phyloP scores from a whole-genome alignment of 1,284 basidiomycete species.

The Rhizopogon hawkerae region DNA sequence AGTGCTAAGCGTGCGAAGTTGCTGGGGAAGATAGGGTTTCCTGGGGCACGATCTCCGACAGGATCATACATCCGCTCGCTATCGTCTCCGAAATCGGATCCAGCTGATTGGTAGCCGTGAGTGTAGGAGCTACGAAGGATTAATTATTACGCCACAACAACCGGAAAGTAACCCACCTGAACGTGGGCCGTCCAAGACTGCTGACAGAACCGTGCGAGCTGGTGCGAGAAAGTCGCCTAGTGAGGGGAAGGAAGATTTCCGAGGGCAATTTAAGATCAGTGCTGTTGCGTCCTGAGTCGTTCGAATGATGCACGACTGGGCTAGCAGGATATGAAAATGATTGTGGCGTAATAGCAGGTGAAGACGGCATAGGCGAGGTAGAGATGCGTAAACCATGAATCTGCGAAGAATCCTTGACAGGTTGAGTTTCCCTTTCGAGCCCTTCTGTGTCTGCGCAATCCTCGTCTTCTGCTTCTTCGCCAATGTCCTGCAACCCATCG shows the following conservation, averaged over 20 bases:
- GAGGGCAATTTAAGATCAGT: slow-evolving; percentile 16
- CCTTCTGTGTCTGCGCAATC: slow-evolving; percentile 12
- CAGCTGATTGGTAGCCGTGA: slow-evolving; percentile 2
- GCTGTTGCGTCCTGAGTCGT: slow-evolving; percentile 17
- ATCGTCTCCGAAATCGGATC: slow-evolving; percentile 24
- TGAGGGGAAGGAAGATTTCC: slow-evolving; percentile 12
- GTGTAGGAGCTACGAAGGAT: slow-evolving; percentile 11
- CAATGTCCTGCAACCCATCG: slow-evolving; percentile 42
- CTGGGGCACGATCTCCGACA: slow-evolving; percentile 46
- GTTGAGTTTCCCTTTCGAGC: slow-evolving; percentile 3
- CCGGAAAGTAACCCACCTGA: slow-evolving; percentile 14
- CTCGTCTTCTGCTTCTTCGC: slow-evolving; percentile 44
- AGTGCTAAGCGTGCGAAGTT: slow-evolving; percentile 54
- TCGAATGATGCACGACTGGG: slow-evolving; percentile 11
- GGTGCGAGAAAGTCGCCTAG: slow-evolving; percentile 22
- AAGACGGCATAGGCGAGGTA: slow-evolving; percentile 30
- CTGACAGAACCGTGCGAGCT: slow-evolving; percentile 23
- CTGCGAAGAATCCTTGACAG: slow-evolving; percentile 26
- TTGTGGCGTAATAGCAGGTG: slow-evolving; percentile 16
- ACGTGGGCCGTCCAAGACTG: slow-evolving; percentile 15
- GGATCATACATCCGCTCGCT: slow-evolving; percentile 30
- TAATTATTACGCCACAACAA: background rate
- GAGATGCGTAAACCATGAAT: slow-evolving; percentile 57
- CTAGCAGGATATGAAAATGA: slow-evolving; percentile 20
- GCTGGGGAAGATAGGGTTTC: slow-evolving; percentile 59